Conservation (phyloP, 345 rosid species). For the Arabidopsis arenosa region DNA sequence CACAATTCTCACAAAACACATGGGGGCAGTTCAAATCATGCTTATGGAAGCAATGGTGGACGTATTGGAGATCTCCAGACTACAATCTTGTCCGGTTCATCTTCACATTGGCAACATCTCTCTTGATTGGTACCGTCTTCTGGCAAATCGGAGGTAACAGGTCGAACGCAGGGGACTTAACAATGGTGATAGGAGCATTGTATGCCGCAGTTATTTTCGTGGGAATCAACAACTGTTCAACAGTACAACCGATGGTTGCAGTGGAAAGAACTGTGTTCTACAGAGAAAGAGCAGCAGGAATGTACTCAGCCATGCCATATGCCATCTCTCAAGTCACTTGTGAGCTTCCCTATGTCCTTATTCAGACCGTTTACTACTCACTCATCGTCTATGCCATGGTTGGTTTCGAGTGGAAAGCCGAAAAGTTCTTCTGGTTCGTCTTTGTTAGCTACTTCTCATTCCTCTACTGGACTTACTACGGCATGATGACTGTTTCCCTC, state of each 20-base stretch:
- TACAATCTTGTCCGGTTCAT: conserved; percentile 61
- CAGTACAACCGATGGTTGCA: conserved; percentile 68
- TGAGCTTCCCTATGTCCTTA: conserved; percentile 68
- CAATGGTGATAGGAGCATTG: conserved; percentile 70
- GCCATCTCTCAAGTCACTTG: conserved; percentile 59
- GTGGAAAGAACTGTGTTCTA: conserved; percentile 75
- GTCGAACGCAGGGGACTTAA: conserved; percentile 50
- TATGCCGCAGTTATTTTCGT: conserved; percentile 58
- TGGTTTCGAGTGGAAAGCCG: conserved; percentile 66
- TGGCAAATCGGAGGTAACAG: conserved; percentile 64
- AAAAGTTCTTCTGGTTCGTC: conserved; percentile 79
- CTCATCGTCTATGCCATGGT: conserved; percentile 82
- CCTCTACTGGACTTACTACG: conserved; percentile 93
- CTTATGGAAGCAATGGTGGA: conserved; percentile 74
- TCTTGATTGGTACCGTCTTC: conserved; percentile 61
- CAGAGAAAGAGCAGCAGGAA: conserved; percentile 60
- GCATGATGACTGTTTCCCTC: conserved; percentile 88
- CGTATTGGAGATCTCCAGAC: conserved; percentile 76
- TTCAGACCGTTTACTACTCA: conserved; percentile 65
- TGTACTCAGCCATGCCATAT: conserved; percentile 45
- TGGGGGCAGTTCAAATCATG: conserved; percentile 71
- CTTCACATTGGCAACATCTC: conserved; percentile 55
- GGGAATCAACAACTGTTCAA: conserved; percentile 70
- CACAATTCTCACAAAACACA: conserved; percentile 55
- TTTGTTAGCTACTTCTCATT: conserved; percentile 78